Evolutionary conservation across 1,284 basidiomycete species (phyloP).

Genomic region (Malassezia brasiliensis): DNA sequence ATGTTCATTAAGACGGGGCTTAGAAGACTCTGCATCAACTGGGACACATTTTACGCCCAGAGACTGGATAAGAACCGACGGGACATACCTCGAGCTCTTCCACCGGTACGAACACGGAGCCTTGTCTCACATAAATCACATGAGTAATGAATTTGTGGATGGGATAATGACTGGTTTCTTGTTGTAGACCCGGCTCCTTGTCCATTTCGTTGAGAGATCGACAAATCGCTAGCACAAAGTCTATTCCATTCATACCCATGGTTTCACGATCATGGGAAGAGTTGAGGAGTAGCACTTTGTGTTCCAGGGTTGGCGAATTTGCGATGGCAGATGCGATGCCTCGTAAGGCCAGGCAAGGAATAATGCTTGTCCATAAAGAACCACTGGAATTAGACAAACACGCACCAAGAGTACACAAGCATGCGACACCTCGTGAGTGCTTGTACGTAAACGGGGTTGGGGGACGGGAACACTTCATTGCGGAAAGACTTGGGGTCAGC

Average conservation of each 20-base stretch:
- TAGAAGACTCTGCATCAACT: neutral
- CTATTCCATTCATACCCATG: slow-evolving; percentile 66
- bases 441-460: slow-evolving; percentile 69
- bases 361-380: slow-evolving; percentile 77
- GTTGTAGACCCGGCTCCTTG: neutral
- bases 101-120: slow-evolving; percentile 11
- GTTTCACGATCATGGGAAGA: slow-evolving; percentile 83
- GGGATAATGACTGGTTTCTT: slow-evolving; percentile 15
- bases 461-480: slow-evolving; percentile 71
- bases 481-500: slow-evolving; percentile 24
- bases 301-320: slow-evolving; percentile 60
- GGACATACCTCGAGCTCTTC: slow-evolving; percentile 2
- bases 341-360: slow-evolving; percentile 77
- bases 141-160: slow-evolving; percentile 59
- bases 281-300: slow-evolving; percentile 80
- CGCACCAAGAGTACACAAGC: slow-evolving; percentile 66
- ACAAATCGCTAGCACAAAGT: slow-evolving; percentile 71
- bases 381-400: slow-evolving; percentile 52
- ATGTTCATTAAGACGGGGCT: too few species aligned
- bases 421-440: slow-evolving; percentile 60
- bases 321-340: slow-evolving; percentile 74
- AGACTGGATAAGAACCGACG: neutral
- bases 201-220: slow-evolving; percentile 57
- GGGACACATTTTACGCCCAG: slow-evolving; percentile 8
- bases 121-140: slow-evolving; percentile 64